Conservation (phyloP, 345 rosid genomes). For the Draba incana region DNA sequence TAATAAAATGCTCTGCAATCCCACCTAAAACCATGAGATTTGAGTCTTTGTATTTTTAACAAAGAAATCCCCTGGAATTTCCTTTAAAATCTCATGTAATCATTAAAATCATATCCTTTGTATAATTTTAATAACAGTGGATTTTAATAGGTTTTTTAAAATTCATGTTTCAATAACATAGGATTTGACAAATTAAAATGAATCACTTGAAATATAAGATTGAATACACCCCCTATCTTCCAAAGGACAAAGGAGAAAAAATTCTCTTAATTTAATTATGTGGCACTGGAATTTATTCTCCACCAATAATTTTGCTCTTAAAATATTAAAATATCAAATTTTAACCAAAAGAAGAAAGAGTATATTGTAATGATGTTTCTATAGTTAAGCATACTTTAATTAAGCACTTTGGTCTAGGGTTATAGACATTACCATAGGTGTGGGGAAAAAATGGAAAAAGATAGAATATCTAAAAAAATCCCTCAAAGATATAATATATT, state of each 20-base stretch:
- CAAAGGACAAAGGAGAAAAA: background rate
- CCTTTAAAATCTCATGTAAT: too few species aligned
- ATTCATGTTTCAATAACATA: too few species aligned
- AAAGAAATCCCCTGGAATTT: too few species aligned
- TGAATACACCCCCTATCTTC: too few species aligned
- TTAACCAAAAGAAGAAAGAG: constrained; percentile 70
- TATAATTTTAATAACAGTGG: too few species aligned
- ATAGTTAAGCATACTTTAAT: constrained; percentile 22
- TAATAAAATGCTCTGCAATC: too few species aligned
- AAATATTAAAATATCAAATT: constrained; percentile 19
- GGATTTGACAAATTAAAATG: too few species aligned
- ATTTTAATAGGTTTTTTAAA: too few species aligned
- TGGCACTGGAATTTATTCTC: constrained; percentile 48
- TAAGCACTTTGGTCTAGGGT: constrained; percentile 42
- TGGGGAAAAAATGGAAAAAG: constrained; percentile 18
- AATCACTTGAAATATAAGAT: too few species aligned
- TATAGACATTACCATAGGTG: constrained; percentile 29
- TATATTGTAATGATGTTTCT: constrained; percentile 48
- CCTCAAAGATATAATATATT: constrained; percentile 1
- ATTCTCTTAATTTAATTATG: constrained; percentile 41
- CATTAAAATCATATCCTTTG: too few species aligned
- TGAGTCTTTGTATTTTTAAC: too few species aligned
- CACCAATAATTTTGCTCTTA: constrained; percentile 14
- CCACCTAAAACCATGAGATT: too few species aligned
- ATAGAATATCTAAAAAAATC: constrained; percentile 8